Base-by-base conservation (phyloP, 2,329 filamentous ascomycete species). In the Mycosphaerella sp. region DNA sequence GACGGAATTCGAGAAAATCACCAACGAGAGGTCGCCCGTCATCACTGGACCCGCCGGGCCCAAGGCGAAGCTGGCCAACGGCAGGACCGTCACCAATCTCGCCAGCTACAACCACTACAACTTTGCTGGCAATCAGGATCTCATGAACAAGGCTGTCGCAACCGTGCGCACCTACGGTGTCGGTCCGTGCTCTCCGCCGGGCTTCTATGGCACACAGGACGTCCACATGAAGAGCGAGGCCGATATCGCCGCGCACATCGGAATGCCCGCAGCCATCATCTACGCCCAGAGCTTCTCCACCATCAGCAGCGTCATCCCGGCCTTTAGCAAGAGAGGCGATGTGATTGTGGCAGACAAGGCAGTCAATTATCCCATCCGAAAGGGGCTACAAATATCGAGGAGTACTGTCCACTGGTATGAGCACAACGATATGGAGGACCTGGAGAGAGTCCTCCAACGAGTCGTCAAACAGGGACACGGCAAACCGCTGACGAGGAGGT, bases 101-200 rank as follows among this genome's bases (percentile, higher is more conserved):
- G 91, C 89, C 34, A 94, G 88, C 1, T 93, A 89, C 73, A 98
- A 98, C 70, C 95, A 93, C 71, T 97, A 95, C 77, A 97, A 98
- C 73, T 89, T 98, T 70, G 88, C 94, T 58, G 82, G 82, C 47
- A 96, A 95, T 68, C 91, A 97, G 56, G 80, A 84, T 32, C 84
- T 98, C 64, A 95, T 95, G 66, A 89, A 96, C 62, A 94, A 95
- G 70, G 93, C 91, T 1, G 89, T 98, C 56, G 85, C 91, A 69
- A 94, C 90, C 0, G 79, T 98, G 35, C 87, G 91, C 54, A 95
- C 87, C 16, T 98, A 98, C 64, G 93, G 93, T 50, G 94, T 98
- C 36, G 94, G 93, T 7, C 91, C 93, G 51, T 98, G 93, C 68
- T 93, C 93, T 16, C 93, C 93, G 14, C 93, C 93, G 5, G 90